A percentile compares a stretch with the other conserved stretches of the same genome.
Evolutionary conservation across 306 rosid genomes (phyloP).

Genomic region (Potentilla sterilis): DNA sequence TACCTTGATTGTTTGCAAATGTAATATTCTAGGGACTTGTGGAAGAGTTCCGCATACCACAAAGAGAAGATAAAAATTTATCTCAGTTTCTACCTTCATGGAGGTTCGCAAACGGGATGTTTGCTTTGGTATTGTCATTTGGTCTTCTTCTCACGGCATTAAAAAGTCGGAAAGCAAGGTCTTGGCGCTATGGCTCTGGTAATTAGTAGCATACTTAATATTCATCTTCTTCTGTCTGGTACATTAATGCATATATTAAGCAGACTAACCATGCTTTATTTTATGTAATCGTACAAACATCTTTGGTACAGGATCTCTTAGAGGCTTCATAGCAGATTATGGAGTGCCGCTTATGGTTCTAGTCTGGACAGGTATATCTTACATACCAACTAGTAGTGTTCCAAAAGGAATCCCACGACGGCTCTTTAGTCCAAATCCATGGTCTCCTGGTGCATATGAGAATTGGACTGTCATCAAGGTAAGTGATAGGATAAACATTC

Average conservation of each 20-base stretch:
- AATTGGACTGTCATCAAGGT: constrained; percentile 97
- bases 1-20: not conserved
- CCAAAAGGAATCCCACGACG: constrained; percentile 92
- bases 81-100: constrained; percentile 68
- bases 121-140: constrained; percentile 93
- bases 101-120: constrained; percentile 98
- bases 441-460: constrained; percentile 97
- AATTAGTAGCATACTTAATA: constrained; percentile 4
- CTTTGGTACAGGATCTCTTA: constrained; percentile 62
- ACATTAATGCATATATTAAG: not conserved
- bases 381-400: constrained; percentile 66
- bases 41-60: constrained; percentile 78
- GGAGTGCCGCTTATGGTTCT: constrained; percentile 97
- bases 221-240: not conserved
- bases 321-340: constrained; percentile 91
- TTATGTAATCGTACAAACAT: not conserved
- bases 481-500: constrained; percentile 21
- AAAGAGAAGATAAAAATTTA: constrained; percentile 47
- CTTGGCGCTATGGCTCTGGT: constrained; percentile 98
- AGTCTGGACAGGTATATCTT: constrained; percentile 89
- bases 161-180: constrained; percentile 87
- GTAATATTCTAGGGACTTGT: constrained; percentile 63
- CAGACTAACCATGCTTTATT: not conserved
- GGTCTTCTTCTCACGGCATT: constrained; percentile 93
- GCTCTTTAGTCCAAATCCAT: constrained; percentile 94